Percentiles rank a stretch among this genome's conserved stretches.
Conservation (phyloP, 2,329 filamentous ascomycete species). For the Aureobasidium sp. region DNA sequence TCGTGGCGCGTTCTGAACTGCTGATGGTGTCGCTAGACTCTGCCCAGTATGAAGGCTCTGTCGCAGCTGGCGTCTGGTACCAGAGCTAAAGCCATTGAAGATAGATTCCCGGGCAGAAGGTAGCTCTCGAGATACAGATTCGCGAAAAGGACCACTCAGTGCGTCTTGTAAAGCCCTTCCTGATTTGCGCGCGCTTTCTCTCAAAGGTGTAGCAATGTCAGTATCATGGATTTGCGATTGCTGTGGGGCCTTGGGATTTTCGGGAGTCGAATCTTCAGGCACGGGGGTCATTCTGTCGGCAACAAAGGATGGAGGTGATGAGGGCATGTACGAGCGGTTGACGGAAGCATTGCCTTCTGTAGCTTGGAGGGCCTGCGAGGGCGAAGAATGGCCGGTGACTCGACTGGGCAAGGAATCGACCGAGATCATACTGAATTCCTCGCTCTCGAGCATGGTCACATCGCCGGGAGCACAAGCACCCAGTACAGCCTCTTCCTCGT, state of each 20-base stretch:
- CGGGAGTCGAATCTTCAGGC: slow-evolving; percentile 13
- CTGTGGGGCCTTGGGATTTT: slow-evolving; percentile 15
- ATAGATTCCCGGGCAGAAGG: slow-evolving; percentile 18
- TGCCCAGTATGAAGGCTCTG: slow-evolving; percentile 43
- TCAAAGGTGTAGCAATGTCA: slow-evolving; percentile 21
- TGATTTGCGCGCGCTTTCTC: slow-evolving; percentile 22
- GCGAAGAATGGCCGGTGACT: slow-evolving; percentile 20
- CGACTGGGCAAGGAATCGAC: slow-evolving; percentile 48
- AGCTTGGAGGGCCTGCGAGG: background rate
- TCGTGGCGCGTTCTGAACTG: slow-evolving; percentile 9
- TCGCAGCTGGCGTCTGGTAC: slow-evolving; percentile 41
- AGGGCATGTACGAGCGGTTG: slow-evolving; percentile 34
- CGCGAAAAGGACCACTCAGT: slow-evolving; percentile 20
- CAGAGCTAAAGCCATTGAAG: slow-evolving; percentile 44
- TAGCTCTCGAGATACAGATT: slow-evolving; percentile 13
- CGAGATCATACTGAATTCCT: slow-evolving; percentile 58
- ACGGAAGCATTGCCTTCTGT: background rate
- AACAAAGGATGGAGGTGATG: slow-evolving; percentile 32
- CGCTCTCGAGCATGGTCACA: slow-evolving; percentile 51
- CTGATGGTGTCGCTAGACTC: slow-evolving; percentile 33
- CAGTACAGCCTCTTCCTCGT: slow-evolving; percentile 18
- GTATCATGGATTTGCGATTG: background rate
- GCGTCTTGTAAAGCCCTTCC: slow-evolving; percentile 25
- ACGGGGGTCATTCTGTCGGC: slow-evolving; percentile 20
- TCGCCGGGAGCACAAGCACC: slow-evolving; percentile 38